These are phyloP conservation scores for Naganishia vishniacii DNA, from an alignment of 768 basidiomycete species.

Conservation along the genomic window DNA sequence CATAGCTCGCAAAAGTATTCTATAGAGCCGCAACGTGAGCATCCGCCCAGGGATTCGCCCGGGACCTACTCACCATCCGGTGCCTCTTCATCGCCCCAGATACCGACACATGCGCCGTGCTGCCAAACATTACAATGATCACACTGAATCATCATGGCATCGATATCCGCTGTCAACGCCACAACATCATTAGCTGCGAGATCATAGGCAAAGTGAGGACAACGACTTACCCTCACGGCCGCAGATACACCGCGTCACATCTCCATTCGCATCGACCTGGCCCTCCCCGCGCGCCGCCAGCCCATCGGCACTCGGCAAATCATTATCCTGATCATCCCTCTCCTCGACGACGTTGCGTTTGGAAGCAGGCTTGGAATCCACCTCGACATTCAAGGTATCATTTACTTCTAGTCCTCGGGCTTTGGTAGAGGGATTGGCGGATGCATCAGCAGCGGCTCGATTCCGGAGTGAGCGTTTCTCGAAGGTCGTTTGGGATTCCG, in stretches of 20 bases:
- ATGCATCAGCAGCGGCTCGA: background rate
- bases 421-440: background rate
- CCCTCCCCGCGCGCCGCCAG: conserved; percentile 28
- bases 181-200: background rate
- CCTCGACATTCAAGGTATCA: background rate
- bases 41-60: conserved; percentile 52
- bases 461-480: background rate
- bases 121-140: conserved; percentile 98
- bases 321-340: conserved; percentile 26
- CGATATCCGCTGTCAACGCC: conserved; percentile 52
- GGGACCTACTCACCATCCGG: conserved; percentile 44
- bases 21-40: conserved; percentile 48
- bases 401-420: background rate
- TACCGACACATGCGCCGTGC: conserved; percentile 93
- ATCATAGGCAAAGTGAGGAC: conserved; percentile 15
- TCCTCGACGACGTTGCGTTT: conserved; percentile 1
- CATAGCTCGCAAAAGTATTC: conserved; percentile 93
- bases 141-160: conserved; percentile 96
- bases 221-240: conserved; percentile 33
- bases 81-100: conserved; percentile 54
- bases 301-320: conserved; percentile 14
- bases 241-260: conserved; percentile 43
- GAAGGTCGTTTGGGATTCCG: conserved; percentile 23
- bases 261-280: conserved; percentile 31
- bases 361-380: background rate